Conservation (phyloP, 805 yeast genomes). For the Candida nonsorbophila region DNA sequence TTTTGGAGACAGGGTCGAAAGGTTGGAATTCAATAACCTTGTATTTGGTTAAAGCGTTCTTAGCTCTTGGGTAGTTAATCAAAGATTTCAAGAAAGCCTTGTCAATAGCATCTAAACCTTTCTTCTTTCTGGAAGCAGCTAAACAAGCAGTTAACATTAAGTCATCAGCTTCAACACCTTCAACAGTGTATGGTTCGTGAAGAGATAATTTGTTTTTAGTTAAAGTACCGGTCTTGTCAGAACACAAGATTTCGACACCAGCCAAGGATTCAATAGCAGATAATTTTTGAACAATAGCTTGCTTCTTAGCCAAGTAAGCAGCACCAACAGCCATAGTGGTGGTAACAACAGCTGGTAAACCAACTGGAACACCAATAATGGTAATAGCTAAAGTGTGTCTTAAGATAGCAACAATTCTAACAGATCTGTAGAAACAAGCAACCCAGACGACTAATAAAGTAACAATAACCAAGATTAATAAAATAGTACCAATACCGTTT, state of each 20-base stretch:
- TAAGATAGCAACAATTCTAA: conserved; percentile 78
- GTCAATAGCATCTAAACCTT: conserved; percentile 97
- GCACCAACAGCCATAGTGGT: conserved; percentile 99
- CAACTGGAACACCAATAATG: conserved; percentile 97
- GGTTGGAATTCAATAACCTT: conserved; percentile 95
- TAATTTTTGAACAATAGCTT: conserved; percentile 94
- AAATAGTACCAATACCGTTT: conserved; percentile 94
- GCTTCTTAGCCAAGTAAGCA: conserved; percentile 94
- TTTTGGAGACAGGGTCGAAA: conserved; percentile 96
- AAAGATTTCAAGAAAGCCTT: conserved; percentile 93
- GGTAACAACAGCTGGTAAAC: conserved; percentile 97
- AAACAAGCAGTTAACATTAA: conserved; percentile 96
- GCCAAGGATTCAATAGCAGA: conserved; percentile 96
- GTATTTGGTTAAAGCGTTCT: conserved; percentile 87
- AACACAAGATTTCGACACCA: conserved; percentile 96
- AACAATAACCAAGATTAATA: conserved; percentile 80
- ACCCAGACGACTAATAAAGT: conserved; percentile 88
- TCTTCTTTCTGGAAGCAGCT: conserved; percentile 97
- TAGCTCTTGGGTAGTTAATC: conserved; percentile 85
- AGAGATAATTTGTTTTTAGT: conserved; percentile 95
- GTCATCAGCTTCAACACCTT: conserved; percentile 94
- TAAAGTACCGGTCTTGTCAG: conserved; percentile 97
- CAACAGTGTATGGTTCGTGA: conserved; percentile 96
- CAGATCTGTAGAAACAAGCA: conserved; percentile 91
- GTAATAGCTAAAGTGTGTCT: conserved; percentile 93